Evolutionary conservation across 2,329 filamentous ascomycete genomes (phyloP).

Genomic region (Colletotrichum theobromicola): DNA sequence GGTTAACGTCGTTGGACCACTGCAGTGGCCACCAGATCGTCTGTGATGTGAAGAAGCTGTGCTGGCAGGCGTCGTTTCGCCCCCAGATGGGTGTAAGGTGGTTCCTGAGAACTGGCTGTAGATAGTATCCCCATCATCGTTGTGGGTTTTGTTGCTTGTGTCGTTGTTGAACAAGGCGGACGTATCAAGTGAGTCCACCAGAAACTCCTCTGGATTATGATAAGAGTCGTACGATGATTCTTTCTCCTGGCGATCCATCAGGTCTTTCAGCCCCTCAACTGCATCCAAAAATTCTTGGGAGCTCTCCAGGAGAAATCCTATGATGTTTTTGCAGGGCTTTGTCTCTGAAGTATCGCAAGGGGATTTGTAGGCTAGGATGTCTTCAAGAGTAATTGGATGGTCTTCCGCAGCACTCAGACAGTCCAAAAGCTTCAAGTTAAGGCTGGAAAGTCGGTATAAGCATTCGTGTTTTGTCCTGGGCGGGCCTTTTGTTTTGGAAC

Average conservation of each 20-base stretch:
- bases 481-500: not conserved
- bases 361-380: not conserved
- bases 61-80: not conserved
- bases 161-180: not conserved
- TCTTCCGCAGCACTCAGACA: not conserved
- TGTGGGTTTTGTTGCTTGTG: accelerated
- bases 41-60: not conserved
- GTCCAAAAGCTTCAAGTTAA: not conserved
- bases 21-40: accelerated
- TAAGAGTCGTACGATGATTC: not conserved
- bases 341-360: not conserved
- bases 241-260: not conserved
- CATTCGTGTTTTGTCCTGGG: not conserved
- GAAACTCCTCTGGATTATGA: not conserved
- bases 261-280: not conserved
- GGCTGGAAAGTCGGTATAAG: not conserved
- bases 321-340: not conserved
- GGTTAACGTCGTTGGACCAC: not conserved
- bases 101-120: not conserved
- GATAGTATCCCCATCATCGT: not conserved
- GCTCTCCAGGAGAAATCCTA: not conserved
- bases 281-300: not conserved
- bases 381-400: not conserved
- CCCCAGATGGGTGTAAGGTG: not conserved
- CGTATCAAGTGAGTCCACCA: not conserved